These are phyloP conservation scores for Ampelocalamus luodianensis DNA, from an alignment of 176 grass and related monocot genomes.

Conservation along the genomic window DNA sequence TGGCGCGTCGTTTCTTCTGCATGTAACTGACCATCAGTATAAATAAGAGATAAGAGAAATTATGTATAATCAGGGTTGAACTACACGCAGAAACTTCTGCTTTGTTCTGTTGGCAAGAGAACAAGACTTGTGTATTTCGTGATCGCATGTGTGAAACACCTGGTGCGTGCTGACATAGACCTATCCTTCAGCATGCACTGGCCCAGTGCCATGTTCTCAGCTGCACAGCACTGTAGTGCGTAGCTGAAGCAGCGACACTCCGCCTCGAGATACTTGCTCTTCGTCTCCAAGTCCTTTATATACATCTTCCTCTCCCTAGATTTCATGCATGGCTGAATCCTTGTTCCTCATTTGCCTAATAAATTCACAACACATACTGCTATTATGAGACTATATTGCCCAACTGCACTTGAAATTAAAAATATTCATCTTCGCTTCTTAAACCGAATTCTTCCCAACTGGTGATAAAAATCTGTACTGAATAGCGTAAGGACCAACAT, in stretches of 20 bases:
- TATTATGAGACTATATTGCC: not conserved
- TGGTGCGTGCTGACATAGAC: too few relatives aligned
- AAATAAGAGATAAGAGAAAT: too few relatives aligned
- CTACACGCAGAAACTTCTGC: too few relatives aligned
- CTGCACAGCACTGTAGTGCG: constrained; percentile 68
- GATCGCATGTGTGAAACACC: too few relatives aligned
- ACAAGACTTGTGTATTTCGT: too few relatives aligned
- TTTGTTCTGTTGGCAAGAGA: too few relatives aligned
- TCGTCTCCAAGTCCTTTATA: constrained; percentile 81
- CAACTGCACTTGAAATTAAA: not conserved
- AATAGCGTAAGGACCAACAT: not conserved
- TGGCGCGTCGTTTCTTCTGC: too few relatives aligned
- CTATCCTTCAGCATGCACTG: constrained; percentile 76
- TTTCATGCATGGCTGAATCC: constrained; percentile 88
- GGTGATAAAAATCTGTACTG: not conserved
- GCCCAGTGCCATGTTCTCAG: constrained; percentile 83
- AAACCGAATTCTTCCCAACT: not conserved
- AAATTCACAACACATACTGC: not conserved
- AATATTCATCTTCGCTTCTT: not conserved
- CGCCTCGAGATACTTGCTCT: constrained; percentile 78
- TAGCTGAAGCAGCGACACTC: constrained; percentile 85
- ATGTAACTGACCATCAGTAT: too few relatives aligned
- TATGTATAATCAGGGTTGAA: too few relatives aligned
- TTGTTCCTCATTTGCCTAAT: constrained; percentile 91
- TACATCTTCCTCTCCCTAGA: constrained; percentile 92